These are phyloP conservation scores for Panaeolus cyanescens DNA, from an alignment of 768 basidiomycete genomes.

Conservation along the genomic window DNA sequence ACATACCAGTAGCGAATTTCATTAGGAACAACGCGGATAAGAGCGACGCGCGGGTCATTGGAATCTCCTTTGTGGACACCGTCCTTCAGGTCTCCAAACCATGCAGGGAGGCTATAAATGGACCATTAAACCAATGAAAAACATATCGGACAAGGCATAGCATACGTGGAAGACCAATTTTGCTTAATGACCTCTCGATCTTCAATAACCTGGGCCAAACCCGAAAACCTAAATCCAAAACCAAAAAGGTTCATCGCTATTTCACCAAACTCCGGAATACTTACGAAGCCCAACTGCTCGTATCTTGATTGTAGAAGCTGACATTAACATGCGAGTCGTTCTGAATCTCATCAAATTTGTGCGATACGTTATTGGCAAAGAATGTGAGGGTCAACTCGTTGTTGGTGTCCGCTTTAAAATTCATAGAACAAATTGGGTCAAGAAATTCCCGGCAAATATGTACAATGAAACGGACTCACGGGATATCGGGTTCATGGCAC, in stretches of 20 bases:
- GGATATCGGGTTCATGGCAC: constrained; percentile 77
- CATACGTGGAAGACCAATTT: constrained; percentile 60
- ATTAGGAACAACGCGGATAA: constrained; percentile 78
- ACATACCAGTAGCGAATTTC: constrained; percentile 85
- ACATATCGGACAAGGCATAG: background rate
- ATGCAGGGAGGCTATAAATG: constrained; percentile 58
- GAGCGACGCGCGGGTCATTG: constrained; percentile 74
- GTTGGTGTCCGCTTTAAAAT: constrained; percentile 29
- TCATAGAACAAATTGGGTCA: background rate
- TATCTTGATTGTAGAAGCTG: constrained; percentile 67
- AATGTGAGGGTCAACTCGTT: constrained; percentile 62
- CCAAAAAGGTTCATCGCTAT: background rate
- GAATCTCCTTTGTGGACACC: constrained; percentile 82
- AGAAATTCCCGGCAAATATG: background rate
- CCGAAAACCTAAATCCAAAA: constrained; percentile 53
- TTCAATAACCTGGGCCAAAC: constrained; percentile 65
- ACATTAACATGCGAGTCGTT: constrained; percentile 81
- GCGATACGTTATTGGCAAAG: constrained; percentile 71
- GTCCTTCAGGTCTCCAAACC: constrained; percentile 88
- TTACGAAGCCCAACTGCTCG: constrained; percentile 76
- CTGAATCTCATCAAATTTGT: constrained; percentile 77
- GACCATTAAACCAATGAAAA: background rate
- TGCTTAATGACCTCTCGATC: constrained; percentile 66
- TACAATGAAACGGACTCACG: constrained; percentile 42
- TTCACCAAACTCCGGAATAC: constrained; percentile 11